Conservation (phyloP, 2,329 filamentous ascomycete species). For the Lithohypha guttulata region DNA sequence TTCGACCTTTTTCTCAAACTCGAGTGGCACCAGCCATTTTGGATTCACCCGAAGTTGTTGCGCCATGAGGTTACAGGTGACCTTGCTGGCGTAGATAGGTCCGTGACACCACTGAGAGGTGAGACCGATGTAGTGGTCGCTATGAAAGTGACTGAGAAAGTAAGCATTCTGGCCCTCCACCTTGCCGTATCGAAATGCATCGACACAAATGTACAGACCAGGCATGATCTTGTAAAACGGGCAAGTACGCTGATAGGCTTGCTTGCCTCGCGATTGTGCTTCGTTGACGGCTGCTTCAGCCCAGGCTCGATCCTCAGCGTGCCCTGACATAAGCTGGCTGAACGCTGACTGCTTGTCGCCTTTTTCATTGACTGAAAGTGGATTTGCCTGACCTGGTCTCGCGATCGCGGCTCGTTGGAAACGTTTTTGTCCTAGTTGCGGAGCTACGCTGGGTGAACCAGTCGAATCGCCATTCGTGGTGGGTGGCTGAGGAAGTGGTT, state of each 20-base stretch:
- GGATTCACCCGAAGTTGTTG: conserved; percentile 77
- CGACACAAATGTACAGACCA: conserved; percentile 82
- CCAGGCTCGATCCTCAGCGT: conserved; percentile 87
- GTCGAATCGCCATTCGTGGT: conserved; percentile 9
- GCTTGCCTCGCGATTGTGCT: conserved; percentile 66
- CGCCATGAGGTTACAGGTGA: conserved; percentile 80
- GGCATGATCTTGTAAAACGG: conserved; percentile 99
- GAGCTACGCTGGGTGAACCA: not conserved
- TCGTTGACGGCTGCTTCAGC: conserved; percentile 73
- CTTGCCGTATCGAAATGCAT: conserved; percentile 90
- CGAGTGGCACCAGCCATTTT: conserved; percentile 72
- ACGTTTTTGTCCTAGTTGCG: conserved; percentile 36
- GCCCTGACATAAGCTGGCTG: conserved; percentile 81
- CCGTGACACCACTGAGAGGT: conserved; percentile 84
- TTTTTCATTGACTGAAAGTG: conserved; percentile 48
- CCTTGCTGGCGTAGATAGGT: conserved; percentile 89
- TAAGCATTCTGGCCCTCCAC: conserved; percentile 88
- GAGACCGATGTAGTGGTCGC: conserved; percentile 89
- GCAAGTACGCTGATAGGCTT: conserved; percentile 78
- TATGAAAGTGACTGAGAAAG: conserved; percentile 96
- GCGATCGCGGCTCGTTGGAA: conserved; percentile 60
- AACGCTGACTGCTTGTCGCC: conserved; percentile 57
- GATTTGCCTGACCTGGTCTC: conserved; percentile 69
- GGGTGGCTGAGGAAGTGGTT: conserved; percentile 38
- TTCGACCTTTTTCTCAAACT: conserved; percentile 71